These are phyloP conservation scores for Canavalia ensiformis DNA, from an alignment of 306 rosid genomes.

Conservation along the genomic window DNA sequence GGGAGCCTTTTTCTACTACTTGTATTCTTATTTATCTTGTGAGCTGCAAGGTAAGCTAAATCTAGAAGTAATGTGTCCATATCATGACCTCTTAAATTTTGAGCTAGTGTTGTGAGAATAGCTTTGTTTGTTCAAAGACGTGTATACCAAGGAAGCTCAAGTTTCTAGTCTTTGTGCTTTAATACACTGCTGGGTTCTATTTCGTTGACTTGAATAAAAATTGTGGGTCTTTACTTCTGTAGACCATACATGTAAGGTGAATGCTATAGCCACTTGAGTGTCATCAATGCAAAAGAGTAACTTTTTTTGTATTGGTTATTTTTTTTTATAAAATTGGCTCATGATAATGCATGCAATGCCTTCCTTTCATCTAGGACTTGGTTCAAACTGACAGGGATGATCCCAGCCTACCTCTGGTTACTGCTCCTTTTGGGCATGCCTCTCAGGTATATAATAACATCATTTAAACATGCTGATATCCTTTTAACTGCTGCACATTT, in stretches of 20 bases:
- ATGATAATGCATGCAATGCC: constrained; percentile 30
- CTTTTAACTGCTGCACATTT: constrained; percentile 15
- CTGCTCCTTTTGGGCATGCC: constrained; percentile 95
- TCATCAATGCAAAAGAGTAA: not conserved
- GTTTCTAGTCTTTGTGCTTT: not conserved
- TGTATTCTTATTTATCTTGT: not conserved
- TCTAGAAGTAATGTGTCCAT: not conserved
- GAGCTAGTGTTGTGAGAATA: not conserved
- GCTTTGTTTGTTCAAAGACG: not conserved
- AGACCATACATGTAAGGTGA: not conserved
- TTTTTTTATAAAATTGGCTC: constrained; percentile 7
- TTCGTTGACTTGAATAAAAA: constrained; percentile 16
- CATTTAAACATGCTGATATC: constrained; percentile 19
- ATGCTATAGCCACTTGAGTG: constrained; percentile 11
- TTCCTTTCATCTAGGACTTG: constrained; percentile 60
- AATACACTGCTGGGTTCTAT: not conserved
- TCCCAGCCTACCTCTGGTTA: constrained; percentile 85
- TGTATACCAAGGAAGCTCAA: not conserved
- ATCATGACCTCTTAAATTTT: constrained; percentile 10
- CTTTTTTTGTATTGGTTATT: constrained; percentile 28
- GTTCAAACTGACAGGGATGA: constrained; percentile 89
- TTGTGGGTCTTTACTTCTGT: not conserved
- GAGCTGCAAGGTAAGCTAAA: constrained; percentile 13
- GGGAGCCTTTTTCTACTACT: too few species aligned
- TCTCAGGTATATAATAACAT: constrained; percentile 71